Evolutionary conservation across 352 stramenopile genomes (phyloP), one percentile per base, ranked within the genome.

Genomic region (Globisporangium okanoganense): DNA sequence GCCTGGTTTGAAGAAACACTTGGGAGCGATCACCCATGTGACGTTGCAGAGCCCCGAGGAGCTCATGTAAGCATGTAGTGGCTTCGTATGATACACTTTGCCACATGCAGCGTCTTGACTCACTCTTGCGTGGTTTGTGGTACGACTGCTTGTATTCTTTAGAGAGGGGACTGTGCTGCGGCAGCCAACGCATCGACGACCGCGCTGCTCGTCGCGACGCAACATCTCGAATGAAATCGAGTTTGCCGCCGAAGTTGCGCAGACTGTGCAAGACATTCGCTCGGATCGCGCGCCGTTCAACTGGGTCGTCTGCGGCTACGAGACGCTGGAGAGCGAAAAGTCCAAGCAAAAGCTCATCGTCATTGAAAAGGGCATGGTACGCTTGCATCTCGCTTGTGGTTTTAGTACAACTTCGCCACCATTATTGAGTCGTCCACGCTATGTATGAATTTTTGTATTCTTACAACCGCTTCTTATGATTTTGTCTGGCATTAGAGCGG

Each of bases 221-320:
- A 89, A 90, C 61, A 72, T 90, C 41, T 90, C 84, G 45, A 89
- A 87, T 63, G 82, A 92, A 36, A 90, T 95, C 50, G 84, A 94
- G 44, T 91, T 94, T 25, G 75, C 75, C n/a, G 65, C 86, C 0
- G 85, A 92, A 50, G 80, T 93, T 10, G 72, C 70, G 43, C 57
- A 75, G 44, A 88, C 82, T 0, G 82, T 94, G 43, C 78, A 87
- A 25, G 86, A 95, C 25, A 91, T 95, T 61, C 86, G 85, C 45
- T 91, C 84, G 5, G 85, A 95, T 62, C 65, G 71, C 12, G 81
- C 77, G 31, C 86, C 85, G 16, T 92, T 90, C 59, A 95, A 95
- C 49, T 95, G 86, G 86, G 76, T 89, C 24, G 83, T 95, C 29
- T 90, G 82, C 55, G 86, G 86, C 0, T 95, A 92, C 53, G 82